Conservation (phyloP, 352 stramenopile genomes). For the Halophytophthora polymorphica region DNA sequence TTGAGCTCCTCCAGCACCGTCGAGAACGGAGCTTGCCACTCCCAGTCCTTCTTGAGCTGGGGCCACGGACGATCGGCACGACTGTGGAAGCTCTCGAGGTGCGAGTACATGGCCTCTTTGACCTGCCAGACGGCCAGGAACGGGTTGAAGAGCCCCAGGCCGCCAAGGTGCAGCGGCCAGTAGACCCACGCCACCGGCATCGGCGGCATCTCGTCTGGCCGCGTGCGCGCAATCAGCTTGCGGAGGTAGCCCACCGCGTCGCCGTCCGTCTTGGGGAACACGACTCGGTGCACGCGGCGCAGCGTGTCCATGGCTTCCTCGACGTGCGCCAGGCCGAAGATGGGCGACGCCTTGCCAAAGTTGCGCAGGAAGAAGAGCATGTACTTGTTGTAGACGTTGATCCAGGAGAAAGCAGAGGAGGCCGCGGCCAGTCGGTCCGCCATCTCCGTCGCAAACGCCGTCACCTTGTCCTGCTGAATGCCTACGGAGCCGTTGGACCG, state of each 20-base stretch:
- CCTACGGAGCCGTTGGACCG: constrained; percentile 32
- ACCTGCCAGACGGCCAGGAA: constrained; percentile 38
- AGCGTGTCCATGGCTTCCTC: constrained; percentile 29
- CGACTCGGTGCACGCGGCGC: constrained; percentile 24
- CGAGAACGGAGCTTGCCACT: constrained; percentile 37
- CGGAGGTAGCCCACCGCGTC: constrained; percentile 30
- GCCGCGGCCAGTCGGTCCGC: constrained; percentile 27
- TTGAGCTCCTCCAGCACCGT: constrained; percentile 21
- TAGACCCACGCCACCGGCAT: constrained; percentile 36
- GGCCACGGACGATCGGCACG: constrained; percentile 21
- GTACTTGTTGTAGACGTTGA: constrained; percentile 65
- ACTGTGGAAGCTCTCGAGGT: constrained; percentile 24
- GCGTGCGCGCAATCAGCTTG: constrained; percentile 17
- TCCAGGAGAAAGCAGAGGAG: constrained; percentile 30
- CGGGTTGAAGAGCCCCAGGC: constrained; percentile 41
- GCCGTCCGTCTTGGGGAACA: constrained; percentile 33
- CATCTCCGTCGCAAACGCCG: constrained; percentile 39
- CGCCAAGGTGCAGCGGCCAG: constrained; percentile 37
- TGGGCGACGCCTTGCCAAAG: constrained; percentile 33
- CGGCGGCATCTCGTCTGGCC: constrained; percentile 6
- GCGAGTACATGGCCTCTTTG: constrained; percentile 21
- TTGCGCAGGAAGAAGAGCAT: constrained; percentile 53
- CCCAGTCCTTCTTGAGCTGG: constrained; percentile 31
- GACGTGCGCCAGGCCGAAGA: constrained; percentile 27
- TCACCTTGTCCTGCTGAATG: constrained; percentile 32